A percentile compares a stretch with the other conserved stretches of the same genome.
Evolutionary conservation across 2,329 filamentous ascomycete species (phyloP).

Genomic region (Colletotrichum lupini): DNA sequence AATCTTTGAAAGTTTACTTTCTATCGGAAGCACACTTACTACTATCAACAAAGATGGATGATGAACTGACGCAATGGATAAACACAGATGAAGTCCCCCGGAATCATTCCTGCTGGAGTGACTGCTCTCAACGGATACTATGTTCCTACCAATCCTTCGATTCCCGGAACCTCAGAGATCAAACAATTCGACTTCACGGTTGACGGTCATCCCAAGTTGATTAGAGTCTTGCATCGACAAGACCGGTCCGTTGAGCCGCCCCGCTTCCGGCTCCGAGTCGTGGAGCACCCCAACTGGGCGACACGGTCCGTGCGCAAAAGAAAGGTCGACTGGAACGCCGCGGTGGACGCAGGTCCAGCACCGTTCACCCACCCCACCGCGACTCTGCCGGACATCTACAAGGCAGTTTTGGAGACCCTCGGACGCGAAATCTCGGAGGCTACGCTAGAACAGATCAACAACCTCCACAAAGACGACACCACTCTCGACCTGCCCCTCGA

Average conservation of each 20-base stretch:
- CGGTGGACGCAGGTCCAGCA: not conserved
- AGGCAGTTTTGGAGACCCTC: not conserved
- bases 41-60: not conserved
- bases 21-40: not conserved
- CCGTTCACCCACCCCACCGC: conserved; percentile 11
- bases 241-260: not conserved
- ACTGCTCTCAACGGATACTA: not conserved
- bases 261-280: conserved; percentile 18
- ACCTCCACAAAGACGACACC: not conserved
- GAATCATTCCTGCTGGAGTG: not conserved
- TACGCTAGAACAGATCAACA: conserved; percentile 5
- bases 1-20: not conserved
- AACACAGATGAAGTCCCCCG: not conserved
- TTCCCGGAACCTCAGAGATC: not conserved
- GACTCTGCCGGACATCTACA: conserved; percentile 19
- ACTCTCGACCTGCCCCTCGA: conserved; percentile 23
- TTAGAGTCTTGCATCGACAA: conserved; percentile 4
- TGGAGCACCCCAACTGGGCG: not conserved
- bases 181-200: not conserved
- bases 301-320: conserved; percentile 19
- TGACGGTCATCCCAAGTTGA: not conserved
- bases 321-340: conserved; percentile 4
- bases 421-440: conserved; percentile 8
- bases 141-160: not conserved
- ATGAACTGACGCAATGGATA: not conserved